Conservation (phyloP, 805 yeast species). For the Jamesozyma jinghongensis region DNA sequence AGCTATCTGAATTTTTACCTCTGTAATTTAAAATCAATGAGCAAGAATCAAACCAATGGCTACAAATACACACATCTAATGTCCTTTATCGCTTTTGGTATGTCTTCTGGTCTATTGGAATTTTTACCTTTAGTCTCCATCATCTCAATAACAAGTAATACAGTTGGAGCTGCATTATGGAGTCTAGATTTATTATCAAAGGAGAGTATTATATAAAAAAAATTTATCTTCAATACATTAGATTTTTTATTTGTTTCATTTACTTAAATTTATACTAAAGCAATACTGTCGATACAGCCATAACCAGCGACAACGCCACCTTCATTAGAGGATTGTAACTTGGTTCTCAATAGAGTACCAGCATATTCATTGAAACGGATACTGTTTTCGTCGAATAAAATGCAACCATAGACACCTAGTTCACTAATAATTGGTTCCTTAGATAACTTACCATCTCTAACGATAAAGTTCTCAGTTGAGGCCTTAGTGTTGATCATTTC, state of each 20-base stretch:
- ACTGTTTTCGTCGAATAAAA: constrained; percentile 60
- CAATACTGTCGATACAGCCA: constrained; percentile 88
- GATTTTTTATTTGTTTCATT: not conserved
- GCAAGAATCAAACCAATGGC: constrained; percentile 25
- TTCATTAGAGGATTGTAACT: constrained; percentile 79
- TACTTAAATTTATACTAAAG: not conserved
- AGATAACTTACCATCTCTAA: constrained; percentile 54
- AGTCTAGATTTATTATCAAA: constrained; percentile 21
- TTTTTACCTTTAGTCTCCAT: constrained; percentile 45
- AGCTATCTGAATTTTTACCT: constrained; percentile 22
- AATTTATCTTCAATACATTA: not conserved
- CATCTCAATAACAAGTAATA: constrained; percentile 49
- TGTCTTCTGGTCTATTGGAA: constrained; percentile 43
- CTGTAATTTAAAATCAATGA: constrained; percentile 9
- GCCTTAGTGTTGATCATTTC: constrained; percentile 75
- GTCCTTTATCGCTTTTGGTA: constrained; percentile 42
- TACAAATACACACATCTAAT: constrained; percentile 31
- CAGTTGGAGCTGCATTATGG: constrained; percentile 60
- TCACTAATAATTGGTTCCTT: constrained; percentile 81
- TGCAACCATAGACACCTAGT: constrained; percentile 82
- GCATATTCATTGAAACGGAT: constrained; percentile 55
- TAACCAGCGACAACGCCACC: constrained; percentile 99
- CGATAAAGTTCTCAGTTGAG: constrained; percentile 53
- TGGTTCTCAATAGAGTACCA: constrained; percentile 85
- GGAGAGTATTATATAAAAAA: not conserved